Percentiles rank a stretch among this genome's conserved stretches.
Conservation (phyloP, 139 green algal species). For the Prasinococcaceae sp. region DNA sequence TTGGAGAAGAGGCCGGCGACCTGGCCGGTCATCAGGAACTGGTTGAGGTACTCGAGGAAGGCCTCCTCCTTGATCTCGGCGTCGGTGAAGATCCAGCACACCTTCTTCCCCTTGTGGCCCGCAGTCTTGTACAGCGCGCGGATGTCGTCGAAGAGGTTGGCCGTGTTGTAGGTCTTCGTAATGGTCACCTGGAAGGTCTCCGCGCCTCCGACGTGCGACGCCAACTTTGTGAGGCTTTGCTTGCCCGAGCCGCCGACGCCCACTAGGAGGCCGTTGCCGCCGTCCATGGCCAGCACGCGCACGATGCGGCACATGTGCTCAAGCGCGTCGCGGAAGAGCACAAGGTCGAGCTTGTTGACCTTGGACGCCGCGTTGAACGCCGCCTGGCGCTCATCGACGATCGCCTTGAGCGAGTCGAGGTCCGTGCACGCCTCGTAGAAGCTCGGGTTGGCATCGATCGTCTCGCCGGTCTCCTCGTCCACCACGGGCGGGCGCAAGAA, state of each 20-base stretch:
- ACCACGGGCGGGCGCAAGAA: constrained; percentile 66
- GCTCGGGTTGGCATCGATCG: constrained; percentile 48
- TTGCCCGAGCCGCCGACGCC: constrained; percentile 81
- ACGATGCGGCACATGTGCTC: constrained; percentile 70
- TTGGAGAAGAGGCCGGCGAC: constrained; percentile 76
- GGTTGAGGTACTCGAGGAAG: constrained; percentile 93
- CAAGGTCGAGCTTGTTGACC: constrained; percentile 61
- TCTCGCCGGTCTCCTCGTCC: constrained; percentile 68
- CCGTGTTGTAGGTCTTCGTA: constrained; percentile 65
- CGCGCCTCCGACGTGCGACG: constrained; percentile 60
- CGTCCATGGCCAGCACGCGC: constrained; percentile 63
- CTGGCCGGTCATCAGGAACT: constrained; percentile 81
- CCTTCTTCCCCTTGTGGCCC: constrained; percentile 67
- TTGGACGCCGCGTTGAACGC: constrained; percentile 65
- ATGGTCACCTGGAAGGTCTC: constrained; percentile 57
- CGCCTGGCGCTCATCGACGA: constrained; percentile 49
- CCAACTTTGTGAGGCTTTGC: constrained; percentile 56
- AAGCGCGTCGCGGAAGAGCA: constrained; percentile 84
- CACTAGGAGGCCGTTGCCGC: constrained; percentile 70
- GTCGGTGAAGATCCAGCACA: constrained; percentile 85
- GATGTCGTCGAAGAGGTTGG: constrained; percentile 86
- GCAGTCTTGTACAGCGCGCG: constrained; percentile 81
- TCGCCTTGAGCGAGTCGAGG: constrained; percentile 43
- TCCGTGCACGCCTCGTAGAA: constrained; percentile 68
- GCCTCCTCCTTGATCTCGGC: constrained; percentile 77